These are phyloP conservation scores for Eucalyptus viminalis DNA, from an alignment of 345 rosid species.

Conservation along the genomic window DNA sequence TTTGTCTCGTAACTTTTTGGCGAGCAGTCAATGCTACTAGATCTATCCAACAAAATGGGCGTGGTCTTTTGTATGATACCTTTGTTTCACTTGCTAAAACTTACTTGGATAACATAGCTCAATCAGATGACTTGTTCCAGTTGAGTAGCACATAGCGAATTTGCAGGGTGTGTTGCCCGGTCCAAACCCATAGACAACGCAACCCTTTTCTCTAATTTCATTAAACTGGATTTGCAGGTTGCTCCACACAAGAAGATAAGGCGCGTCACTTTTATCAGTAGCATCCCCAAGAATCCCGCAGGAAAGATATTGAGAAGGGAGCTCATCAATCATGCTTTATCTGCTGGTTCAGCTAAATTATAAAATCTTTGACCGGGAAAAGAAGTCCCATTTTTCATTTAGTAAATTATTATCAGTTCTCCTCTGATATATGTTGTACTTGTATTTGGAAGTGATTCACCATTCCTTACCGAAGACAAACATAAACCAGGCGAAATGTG, in stretches of 20 bases:
- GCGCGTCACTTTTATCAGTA: constrained; percentile 47
- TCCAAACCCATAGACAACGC: not conserved
- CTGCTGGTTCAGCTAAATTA: constrained; percentile 23
- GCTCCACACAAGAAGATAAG: constrained; percentile 83
- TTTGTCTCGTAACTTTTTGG: not conserved
- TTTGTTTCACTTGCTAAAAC: not conserved
- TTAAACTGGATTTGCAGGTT: constrained; percentile 31
- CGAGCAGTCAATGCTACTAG: not conserved
- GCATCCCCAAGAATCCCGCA: constrained; percentile 61
- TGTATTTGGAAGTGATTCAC: not conserved
- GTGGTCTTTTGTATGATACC: too few relatives aligned
- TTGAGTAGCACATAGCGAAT: not conserved
- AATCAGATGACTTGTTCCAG: not conserved
- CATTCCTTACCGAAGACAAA: not conserved
- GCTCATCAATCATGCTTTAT: constrained; percentile 25
- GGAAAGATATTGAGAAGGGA: constrained; percentile 83
- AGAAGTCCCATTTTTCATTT: not conserved
- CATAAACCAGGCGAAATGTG: not conserved
- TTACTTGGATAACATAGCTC: not conserved
- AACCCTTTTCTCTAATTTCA: not conserved
- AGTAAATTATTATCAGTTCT: not conserved
- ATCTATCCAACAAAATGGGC: not conserved
- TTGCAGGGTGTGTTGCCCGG: not conserved
- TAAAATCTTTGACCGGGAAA: not conserved
- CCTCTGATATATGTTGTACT: not conserved